Evolutionary conservation across 352 stramenopile genomes (phyloP), one percentile per base, ranked within the genome.

Genomic region (Globisporangium abappressorium): DNA sequence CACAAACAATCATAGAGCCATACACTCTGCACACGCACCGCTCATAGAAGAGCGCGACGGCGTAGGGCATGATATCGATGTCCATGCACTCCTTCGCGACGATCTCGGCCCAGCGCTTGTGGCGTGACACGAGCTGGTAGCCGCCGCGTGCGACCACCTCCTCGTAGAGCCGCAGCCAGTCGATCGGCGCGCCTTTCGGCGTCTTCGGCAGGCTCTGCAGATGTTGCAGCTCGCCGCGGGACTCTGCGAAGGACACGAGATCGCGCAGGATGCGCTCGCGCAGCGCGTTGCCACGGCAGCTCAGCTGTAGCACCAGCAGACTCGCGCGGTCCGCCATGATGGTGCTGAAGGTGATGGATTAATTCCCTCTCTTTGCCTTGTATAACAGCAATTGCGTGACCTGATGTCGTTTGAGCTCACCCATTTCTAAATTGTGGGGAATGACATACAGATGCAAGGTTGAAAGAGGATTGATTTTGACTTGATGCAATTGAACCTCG

Each of bases 91-190:
- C 76, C 11, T 72, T 67, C 1, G 77, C 76, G 7, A 86, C 64
- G 63, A 86, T 79, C 46, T 85, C 75, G 5, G 70, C 2, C 87
- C 87, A 94, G 30, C 84, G 75, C 47, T 76, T 77, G 38, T 77
- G 71, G 59, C 87, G 75, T 2, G 78, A 87, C 22, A 89, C 80
- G 49, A 77, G 26, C 20, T 69, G 57, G 64, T 80, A 91, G 58
- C 87, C 87, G 59, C 87, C 84, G 33, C 79, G 80, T 62, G 75
- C 73, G 56, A 88, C 87, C 41, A 94, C 84, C 62, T 93, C 87
- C 64, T 94, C 87, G 72, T 94, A 94, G 61, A 94, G 72, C 49
- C 85, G 77, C 24, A 94, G 72, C 80, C 85, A 91, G 73, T 93
- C 84, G 68, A 94, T 87, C 1, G 74, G 22, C 34, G 70, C 73